Conservation (phyloP, 169 alveolate species). For the Plasmodium falciparum region DNA sequence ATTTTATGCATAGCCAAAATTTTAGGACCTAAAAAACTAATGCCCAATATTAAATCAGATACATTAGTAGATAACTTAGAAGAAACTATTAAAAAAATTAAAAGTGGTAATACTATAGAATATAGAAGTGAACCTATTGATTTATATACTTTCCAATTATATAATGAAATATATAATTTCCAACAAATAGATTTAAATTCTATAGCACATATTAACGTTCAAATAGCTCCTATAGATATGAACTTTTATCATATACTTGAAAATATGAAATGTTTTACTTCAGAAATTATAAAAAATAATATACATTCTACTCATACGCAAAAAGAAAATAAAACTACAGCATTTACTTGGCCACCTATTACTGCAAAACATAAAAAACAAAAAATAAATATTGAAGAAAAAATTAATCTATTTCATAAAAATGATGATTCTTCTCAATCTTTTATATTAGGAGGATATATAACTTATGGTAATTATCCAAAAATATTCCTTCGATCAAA, state of each 20-base stretch:
- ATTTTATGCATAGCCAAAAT: slow-evolving; percentile 91
- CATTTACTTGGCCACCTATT: slow-evolving; percentile 31
- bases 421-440: slow-evolving; percentile 22
- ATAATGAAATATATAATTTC: slow-evolving; percentile 31
- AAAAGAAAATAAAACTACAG: slow-evolving; percentile 23
- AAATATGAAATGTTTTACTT: slow-evolving; percentile 49
- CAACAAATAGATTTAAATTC: slow-evolving; percentile 21
- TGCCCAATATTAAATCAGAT: slow-evolving; percentile 94
- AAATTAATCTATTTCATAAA: not conserved
- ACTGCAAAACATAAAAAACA: slow-evolving; percentile 33
- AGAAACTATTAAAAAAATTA: slow-evolving; percentile 79
- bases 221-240: slow-evolving; percentile 58
- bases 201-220: slow-evolving; percentile 32
- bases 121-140: slow-evolving; percentile 80
- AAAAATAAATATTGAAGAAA: not conserved
- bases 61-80: slow-evolving; percentile 79
- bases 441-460: slow-evolving; percentile 57
- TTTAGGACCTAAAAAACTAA: slow-evolving; percentile 94
- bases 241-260: slow-evolving; percentile 24
- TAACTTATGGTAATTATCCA: slow-evolving; percentile 28
- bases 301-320: slow-evolving; percentile 48
- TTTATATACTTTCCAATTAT: slow-evolving; percentile 30
- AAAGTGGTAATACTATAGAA: slow-evolving; percentile 82
- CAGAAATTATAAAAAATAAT: slow-evolving; percentile 42
- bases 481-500: slow-evolving; percentile 48